Conservation (phyloP, 768 basidiomycete species). For the Naematelia encephala region DNA sequence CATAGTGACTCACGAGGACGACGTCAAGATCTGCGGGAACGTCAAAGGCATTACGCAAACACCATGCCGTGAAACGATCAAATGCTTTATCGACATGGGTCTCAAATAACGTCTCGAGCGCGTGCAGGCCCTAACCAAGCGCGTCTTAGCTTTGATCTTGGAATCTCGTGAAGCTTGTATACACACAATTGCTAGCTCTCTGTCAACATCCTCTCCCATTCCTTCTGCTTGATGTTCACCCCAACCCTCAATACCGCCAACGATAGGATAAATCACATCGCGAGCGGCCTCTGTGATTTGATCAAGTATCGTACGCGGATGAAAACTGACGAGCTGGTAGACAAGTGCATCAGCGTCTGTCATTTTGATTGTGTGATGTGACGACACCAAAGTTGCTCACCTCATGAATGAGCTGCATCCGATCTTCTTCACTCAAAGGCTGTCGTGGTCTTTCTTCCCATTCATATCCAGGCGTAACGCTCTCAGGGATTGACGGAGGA, state of each 20-base stretch:
- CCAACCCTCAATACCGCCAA: conserved; percentile 68
- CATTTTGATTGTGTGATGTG: background rate
- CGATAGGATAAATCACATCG: conserved; percentile 70
- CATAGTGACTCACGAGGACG: conserved; percentile 54
- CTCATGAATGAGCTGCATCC: conserved; percentile 38
- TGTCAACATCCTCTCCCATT: conserved; percentile 44
- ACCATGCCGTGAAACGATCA: conserved; percentile 89
- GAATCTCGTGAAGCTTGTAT: background rate
- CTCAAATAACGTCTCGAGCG: conserved; percentile 84
- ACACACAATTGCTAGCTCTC: conserved; percentile 30
- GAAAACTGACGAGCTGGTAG: conserved; percentile 71
- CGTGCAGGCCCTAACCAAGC: conserved; percentile 68
- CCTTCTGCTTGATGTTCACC: conserved; percentile 12
- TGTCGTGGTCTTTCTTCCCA: background rate
- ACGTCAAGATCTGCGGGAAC: conserved; percentile 52
- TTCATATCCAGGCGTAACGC: conserved; percentile 35
- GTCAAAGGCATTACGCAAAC: conserved; percentile 78
- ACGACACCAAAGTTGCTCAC: conserved; percentile 16
- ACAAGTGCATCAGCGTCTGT: background rate
- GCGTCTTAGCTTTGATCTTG: conserved; percentile 58
- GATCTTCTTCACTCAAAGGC: conserved; percentile 29
- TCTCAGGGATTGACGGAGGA: conserved; percentile 21
- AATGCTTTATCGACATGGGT: conserved; percentile 85
- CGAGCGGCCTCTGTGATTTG: conserved; percentile 81
- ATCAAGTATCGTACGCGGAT: conserved; percentile 78